phyloP scores from a whole-genome alignment of 768 basidiomycete species.

The Lactarius psammicola region DNA sequence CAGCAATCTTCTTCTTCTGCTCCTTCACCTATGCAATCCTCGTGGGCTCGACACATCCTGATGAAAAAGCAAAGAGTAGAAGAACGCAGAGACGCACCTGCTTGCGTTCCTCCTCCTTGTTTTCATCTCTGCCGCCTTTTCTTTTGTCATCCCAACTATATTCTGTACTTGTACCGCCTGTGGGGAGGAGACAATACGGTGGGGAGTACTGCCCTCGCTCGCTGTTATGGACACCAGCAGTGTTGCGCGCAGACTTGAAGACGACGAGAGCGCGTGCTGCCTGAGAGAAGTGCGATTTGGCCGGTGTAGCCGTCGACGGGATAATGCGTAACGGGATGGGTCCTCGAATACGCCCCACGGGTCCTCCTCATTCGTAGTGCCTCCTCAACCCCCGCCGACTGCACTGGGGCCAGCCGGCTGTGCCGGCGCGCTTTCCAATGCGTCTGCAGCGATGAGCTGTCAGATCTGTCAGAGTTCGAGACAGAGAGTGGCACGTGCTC shows the following conservation, averaged over 20 bases:
- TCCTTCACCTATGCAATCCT: slow-evolving; percentile 71
- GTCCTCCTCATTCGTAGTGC: slow-evolving; percentile 22
- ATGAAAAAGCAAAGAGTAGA: background rate
- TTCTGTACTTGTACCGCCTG: too few relatives aligned
- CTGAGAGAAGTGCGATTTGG: background rate
- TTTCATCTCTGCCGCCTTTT: too few relatives aligned
- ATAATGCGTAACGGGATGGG: slow-evolving; percentile 20
- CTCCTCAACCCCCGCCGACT: slow-evolving; percentile 34
- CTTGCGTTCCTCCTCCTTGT: slow-evolving; percentile 88
- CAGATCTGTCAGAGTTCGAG: slow-evolving; percentile 7
- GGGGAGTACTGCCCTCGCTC: too few relatives aligned
- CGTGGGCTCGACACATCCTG: too few relatives aligned
- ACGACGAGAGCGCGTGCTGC: too few relatives aligned
- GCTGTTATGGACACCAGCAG: too few relatives aligned
- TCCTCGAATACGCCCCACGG: too few relatives aligned
- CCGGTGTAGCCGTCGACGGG: background rate
- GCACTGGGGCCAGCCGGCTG: slow-evolving; percentile 32
- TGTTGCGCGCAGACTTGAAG: too few relatives aligned
- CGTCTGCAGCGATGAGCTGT: slow-evolving; percentile 29
- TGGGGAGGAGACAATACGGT: too few relatives aligned
- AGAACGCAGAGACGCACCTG: slow-evolving; percentile 49
- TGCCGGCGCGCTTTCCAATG: slow-evolving; percentile 37
- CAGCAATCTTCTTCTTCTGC: slow-evolving; percentile 59
- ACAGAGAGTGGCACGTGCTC: slow-evolving; percentile 60
- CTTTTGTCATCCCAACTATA: too few relatives aligned